Percentiles rank a stretch among this genome's conserved stretches.
Evolutionary conservation across 2,329 filamentous ascomycete species (phyloP).

Genomic region (Trichoderma breve): DNA sequence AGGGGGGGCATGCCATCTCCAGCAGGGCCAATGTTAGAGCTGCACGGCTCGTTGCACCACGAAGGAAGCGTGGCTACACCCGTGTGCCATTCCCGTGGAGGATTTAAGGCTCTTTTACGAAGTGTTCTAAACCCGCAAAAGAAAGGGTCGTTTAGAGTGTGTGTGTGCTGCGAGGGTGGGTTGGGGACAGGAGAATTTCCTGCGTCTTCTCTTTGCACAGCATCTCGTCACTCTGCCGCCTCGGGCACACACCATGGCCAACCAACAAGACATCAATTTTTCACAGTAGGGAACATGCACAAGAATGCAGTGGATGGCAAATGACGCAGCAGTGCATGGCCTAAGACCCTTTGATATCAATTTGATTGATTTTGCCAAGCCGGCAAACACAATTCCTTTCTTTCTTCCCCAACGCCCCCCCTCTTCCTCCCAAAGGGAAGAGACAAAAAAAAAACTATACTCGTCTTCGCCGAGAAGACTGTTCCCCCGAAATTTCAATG

Average conservation of each 20-base stretch:
- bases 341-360: not conserved
- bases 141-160: not conserved
- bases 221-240: not conserved
- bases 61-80: slow-evolving; percentile 6
- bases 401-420: not conserved
- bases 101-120: not conserved
- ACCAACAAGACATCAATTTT: not conserved
- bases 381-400: not conserved
- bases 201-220: not conserved
- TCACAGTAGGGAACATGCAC: not conserved
- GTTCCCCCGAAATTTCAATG: not conserved
- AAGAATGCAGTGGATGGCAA: not conserved
- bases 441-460: not conserved
- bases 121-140: not conserved
- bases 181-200: not conserved
- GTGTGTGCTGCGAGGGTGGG: not conserved
- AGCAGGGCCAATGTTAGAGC: not conserved
- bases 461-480: not conserved
- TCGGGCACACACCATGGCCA: not conserved
- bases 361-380: not conserved
- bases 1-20: not conserved
- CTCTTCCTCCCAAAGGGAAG: not conserved
- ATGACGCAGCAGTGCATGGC: not conserved
- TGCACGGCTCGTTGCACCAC: not conserved
- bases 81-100: slow-evolving; percentile 17